Evolutionary conservation across 1,284 basidiomycete species (phyloP).

Genomic region (Inonotus hispidus): DNA sequence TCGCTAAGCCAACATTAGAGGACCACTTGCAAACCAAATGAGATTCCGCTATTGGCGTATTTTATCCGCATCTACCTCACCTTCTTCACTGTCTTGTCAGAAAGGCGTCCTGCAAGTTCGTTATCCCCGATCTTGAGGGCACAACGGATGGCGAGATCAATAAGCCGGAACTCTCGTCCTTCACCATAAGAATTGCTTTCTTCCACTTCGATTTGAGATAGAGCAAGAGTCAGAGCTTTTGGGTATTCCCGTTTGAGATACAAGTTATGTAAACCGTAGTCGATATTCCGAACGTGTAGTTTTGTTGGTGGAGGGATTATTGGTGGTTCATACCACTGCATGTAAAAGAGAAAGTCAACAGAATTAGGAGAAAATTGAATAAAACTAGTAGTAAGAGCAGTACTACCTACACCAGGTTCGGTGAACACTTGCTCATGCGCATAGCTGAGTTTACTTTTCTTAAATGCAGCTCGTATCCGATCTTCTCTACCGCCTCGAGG

Average conservation of each 20-base stretch:
- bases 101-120: constrained; percentile 2
- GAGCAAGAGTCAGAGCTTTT: constrained; percentile 2
- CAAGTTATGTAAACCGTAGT: constrained; percentile 15
- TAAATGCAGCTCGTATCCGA: constrained; percentile 11
- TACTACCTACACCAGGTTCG: constrained; percentile 9
- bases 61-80: neutral
- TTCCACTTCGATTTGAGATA: constrained; percentile 9
- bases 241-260: constrained; percentile 11
- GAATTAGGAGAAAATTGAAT: neutral
- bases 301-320: constrained; percentile 1
- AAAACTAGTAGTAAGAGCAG: too few relatives aligned
- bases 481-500: constrained; percentile 5
- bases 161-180: constrained; percentile 9
- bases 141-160: constrained; percentile 15
- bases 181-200: constrained; percentile 7
- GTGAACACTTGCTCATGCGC: constrained; percentile 7
- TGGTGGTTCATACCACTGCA: constrained; percentile 13
- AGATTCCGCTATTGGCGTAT: too few relatives aligned
- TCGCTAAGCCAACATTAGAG: constrained; percentile 3
- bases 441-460: constrained; percentile 14
- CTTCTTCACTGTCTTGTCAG: constrained; percentile 11
- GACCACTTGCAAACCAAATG: constrained; percentile 1
- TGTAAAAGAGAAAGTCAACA: neutral
- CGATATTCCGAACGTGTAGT: constrained; percentile 11
- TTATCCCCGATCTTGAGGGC: constrained; percentile 5